These are phyloP conservation scores for Nemania diffusa DNA, from an alignment of 2,329 filamentous ascomycete species.

Conservation along the genomic window DNA sequence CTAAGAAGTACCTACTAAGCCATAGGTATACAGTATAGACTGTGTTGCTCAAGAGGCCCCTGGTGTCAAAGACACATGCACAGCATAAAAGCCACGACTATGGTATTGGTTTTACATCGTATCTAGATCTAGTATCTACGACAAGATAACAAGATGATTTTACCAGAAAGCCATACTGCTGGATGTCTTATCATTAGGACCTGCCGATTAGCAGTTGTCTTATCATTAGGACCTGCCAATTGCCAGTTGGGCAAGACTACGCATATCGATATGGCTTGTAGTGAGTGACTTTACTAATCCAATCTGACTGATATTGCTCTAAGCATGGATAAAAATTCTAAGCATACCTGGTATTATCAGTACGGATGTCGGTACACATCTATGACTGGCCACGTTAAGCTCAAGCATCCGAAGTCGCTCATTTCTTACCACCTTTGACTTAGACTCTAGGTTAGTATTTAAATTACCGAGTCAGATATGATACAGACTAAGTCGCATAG, in stretches of 20 bases:
- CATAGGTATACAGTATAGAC: background rate
- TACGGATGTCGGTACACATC: no score
- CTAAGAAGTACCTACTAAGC: background rate
- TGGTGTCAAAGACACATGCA: background rate
- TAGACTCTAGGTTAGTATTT: background rate
- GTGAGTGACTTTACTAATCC: background rate
- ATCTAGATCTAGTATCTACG: no score
- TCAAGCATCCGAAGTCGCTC: constrained; percentile 27
- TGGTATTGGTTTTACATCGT: background rate
- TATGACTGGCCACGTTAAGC: no score
- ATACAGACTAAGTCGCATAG: background rate
- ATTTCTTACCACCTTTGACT: background rate
- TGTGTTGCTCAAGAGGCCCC: constrained; percentile 7
- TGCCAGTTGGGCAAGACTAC: background rate
- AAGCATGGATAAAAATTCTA: background rate
- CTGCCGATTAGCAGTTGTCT: no score
- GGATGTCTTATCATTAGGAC: no score
- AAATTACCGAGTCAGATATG: constrained; percentile 9
- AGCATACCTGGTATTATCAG: no score
- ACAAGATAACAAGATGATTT: no score
- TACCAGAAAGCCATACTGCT: background rate
- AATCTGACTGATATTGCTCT: background rate
- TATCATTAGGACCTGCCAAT: constrained; percentile 6
- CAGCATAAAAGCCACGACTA: background rate
- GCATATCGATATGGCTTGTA: background rate